phyloP scores from a whole-genome alignment of 176 grass and related monocot species.

The Hsuehochloa calcarea region DNA sequence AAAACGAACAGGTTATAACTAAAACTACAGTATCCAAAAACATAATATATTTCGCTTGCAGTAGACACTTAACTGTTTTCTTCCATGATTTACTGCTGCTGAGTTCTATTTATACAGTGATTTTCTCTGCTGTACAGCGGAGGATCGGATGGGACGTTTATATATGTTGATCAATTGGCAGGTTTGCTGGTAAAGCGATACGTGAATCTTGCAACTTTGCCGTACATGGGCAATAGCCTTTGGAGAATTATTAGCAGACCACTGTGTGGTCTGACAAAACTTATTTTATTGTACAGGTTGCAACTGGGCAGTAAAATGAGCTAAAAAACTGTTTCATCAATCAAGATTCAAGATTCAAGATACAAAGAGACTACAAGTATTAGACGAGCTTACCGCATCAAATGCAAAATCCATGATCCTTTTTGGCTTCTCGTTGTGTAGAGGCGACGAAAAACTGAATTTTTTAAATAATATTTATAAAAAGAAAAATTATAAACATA shows the following conservation, averaged over 20 bases:
- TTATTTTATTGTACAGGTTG: neutral
- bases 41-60: too few relatives aligned
- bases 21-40: too few relatives aligned
- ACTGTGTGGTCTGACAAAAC: neutral
- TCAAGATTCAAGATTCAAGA: slow-evolving; percentile 27
- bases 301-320: neutral
- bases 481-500: too few relatives aligned
- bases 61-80: too few relatives aligned
- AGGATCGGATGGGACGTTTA: neutral
- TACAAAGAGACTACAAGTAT: neutral
- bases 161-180: slow-evolving; percentile 3
- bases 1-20: too few relatives aligned
- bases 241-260: slow-evolving; percentile 5
- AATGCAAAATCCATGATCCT: neutral
- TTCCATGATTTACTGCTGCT: too few relatives aligned
- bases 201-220: slow-evolving; percentile 34
- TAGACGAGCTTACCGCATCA: neutral
- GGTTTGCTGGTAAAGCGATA: slow-evolving; percentile 6
- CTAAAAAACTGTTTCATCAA: neutral
- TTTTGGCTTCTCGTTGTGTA: slow-evolving; percentile 9
- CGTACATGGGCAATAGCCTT: neutral
- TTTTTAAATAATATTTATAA: too few relatives aligned
- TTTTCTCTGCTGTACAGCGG: too few relatives aligned
- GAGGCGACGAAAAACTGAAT: slow-evolving; percentile 1
- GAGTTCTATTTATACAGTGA: too few relatives aligned